A percentile compares a stretch with the other conserved stretches of the same genome.
These are phyloP conservation scores for Debaryomyces fabryi DNA, from an alignment of 1,139 yeast species.

Conservation along the genomic window DNA sequence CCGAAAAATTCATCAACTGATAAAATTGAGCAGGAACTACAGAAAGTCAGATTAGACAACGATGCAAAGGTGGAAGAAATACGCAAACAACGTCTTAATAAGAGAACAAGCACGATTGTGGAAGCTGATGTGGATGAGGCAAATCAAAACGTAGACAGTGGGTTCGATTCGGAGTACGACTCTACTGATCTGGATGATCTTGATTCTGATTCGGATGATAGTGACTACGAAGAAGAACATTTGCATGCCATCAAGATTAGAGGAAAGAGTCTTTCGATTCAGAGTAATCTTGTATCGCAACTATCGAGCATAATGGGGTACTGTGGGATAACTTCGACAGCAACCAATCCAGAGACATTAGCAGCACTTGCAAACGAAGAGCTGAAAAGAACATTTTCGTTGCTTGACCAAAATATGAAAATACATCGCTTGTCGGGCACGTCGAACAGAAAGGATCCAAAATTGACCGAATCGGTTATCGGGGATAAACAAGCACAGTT, in stretches of 20 bases:
- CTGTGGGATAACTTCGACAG: conserved; percentile 29
- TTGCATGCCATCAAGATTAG: conserved; percentile 29
- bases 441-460: conserved; percentile 20
- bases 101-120: conserved; percentile 27
- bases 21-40: background rate
- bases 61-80: background rate
- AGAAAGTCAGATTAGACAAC: background rate
- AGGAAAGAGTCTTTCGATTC: conserved; percentile 14
- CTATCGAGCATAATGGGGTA: conserved; percentile 37
- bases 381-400: conserved; percentile 34
- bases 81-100: conserved; percentile 9
- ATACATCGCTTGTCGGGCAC: conserved; percentile 29
- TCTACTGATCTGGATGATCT: conserved; percentile 26
- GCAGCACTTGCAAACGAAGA: conserved; percentile 36
- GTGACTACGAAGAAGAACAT: conserved; percentile 23
- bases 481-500: conserved; percentile 56
- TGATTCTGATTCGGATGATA: conserved; percentile 20
- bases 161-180: conserved; percentile 27
- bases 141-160: conserved; percentile 21
- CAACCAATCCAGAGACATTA: conserved; percentile 18
- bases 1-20: conserved; percentile 2
- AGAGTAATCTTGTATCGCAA: conserved; percentile 23
- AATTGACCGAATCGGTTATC: conserved; percentile 50
- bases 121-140: conserved; percentile 17
- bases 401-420: conserved; percentile 27